Conservation (phyloP, 495 filamentous ascomycete species). For the Umbilicaria muhlenbergii region DNA sequence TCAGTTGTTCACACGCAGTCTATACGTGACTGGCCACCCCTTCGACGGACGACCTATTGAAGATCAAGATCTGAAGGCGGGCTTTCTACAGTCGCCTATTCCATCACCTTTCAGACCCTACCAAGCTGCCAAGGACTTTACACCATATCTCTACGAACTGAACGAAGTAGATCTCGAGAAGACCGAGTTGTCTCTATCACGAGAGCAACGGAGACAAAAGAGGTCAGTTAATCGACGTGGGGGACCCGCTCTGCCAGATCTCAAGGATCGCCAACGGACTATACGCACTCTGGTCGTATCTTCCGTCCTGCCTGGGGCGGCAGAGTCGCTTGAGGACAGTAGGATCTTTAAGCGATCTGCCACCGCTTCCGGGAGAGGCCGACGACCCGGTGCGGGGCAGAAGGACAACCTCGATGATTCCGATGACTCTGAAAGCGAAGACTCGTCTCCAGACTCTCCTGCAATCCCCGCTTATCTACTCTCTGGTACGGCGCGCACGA, state of each 20-base stretch:
- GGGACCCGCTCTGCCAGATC: constrained; percentile 84
- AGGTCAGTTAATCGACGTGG: constrained; percentile 86
- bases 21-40: constrained; percentile 84
- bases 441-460: constrained; percentile 75
- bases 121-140: constrained; percentile 82
- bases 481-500: constrained; percentile 67
- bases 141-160: constrained; percentile 84
- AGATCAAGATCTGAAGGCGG: constrained; percentile 69
- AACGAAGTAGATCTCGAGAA: constrained; percentile 82
- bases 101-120: constrained; percentile 71
- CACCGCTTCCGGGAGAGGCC: constrained; percentile 36
- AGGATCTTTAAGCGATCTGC: constrained; percentile 65
- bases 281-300: constrained; percentile 85
- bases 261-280: constrained; percentile 86
- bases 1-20: constrained; percentile 81
- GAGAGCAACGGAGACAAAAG: constrained; percentile 88
- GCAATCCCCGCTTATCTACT: constrained; percentile 51
- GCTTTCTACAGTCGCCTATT: constrained; percentile 76
- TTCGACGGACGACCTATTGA: constrained; percentile 91
- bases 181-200: constrained; percentile 78
- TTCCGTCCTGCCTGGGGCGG: constrained; percentile 76
- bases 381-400: constrained; percentile 32
- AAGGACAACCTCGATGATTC: constrained; percentile 62
- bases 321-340: constrained; percentile 62
- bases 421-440: constrained; percentile 76